A percentile compares a stretch with the other conserved stretches of the same genome.
Evolutionary conservation across 2,329 filamentous ascomycete genomes (phyloP).

Genomic region (Alternaria burnsii): DNA sequence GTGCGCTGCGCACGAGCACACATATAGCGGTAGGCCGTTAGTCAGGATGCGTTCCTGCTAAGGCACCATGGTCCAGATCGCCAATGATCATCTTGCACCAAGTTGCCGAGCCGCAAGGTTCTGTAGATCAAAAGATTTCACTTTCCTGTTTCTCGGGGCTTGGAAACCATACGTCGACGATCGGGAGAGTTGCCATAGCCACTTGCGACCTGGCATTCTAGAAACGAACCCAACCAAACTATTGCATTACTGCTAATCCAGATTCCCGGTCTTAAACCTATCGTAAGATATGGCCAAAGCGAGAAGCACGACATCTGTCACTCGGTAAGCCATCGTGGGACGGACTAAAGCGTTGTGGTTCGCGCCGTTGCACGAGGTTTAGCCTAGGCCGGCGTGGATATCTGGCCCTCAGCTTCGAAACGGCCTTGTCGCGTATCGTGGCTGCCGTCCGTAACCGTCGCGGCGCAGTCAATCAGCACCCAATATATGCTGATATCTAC

Average conservation of each 20-base stretch:
- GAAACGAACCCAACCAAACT: background rate
- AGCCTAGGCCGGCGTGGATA: background rate
- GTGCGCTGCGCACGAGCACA: constrained; percentile 3
- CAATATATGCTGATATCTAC: too few relatives aligned
- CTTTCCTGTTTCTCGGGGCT: background rate
- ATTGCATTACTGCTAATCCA: background rate
- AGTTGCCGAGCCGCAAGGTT: background rate
- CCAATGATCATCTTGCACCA: background rate
- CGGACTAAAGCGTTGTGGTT: constrained; percentile 2
- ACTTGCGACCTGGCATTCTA: background rate
- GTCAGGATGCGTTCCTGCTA: constrained; percentile 7
- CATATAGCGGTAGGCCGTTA: background rate
- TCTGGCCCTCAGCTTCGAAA: constrained; percentile 10
- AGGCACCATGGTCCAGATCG: background rate
- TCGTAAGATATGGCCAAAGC: background rate
- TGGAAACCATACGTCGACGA: background rate
- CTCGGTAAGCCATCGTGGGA: background rate
- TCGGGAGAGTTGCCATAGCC: background rate
- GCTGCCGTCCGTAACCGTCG: background rate
- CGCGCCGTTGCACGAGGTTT: constrained; percentile 8
- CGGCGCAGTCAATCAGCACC: background rate
- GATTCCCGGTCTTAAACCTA: background rate
- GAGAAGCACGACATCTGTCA: constrained; percentile 10
- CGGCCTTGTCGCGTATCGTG: background rate
- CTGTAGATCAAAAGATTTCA: background rate